A percentile compares a stretch with the other conserved stretches of the same genome.
These are phyloP conservation scores for Arctostaphylos glauca DNA, from an alignment of 148 eudicot species.

Conservation along the genomic window DNA sequence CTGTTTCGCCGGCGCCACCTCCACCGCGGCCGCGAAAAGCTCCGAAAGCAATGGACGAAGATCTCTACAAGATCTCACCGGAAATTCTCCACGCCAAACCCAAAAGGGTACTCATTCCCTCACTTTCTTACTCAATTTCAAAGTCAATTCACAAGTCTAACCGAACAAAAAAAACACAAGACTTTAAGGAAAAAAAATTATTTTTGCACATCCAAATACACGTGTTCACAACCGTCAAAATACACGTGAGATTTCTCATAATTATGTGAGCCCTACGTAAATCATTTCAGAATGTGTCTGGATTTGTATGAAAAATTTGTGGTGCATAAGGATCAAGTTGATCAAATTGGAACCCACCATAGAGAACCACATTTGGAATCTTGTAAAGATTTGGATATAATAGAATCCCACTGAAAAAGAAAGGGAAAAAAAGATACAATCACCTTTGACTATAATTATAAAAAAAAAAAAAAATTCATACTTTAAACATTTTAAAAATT, in stretches of 20 bases:
- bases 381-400: too few species aligned
- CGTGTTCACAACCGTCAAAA: too few species aligned
- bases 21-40: slow-evolving; percentile 14
- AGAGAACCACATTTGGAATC: neutral
- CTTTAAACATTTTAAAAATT: too few species aligned
- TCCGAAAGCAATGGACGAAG: slow-evolving; percentile 57
- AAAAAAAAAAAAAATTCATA: too few species aligned
- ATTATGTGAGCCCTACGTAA: too few species aligned
- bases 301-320: neutral
- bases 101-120: slow-evolving; percentile 25
- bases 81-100: slow-evolving; percentile 38
- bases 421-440: too few species aligned
- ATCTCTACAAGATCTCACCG: slow-evolving; percentile 62
- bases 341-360: neutral
- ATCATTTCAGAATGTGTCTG: too few species aligned
- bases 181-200: too few species aligned
- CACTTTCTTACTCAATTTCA: neutral
- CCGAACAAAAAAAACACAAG: neutral
- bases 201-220: too few species aligned
- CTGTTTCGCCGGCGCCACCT: slow-evolving; percentile 9
- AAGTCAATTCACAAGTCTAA: neutral
- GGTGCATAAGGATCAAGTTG: neutral
- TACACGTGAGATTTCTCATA: too few species aligned
- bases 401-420: too few species aligned
- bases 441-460: too few species aligned